These are phyloP conservation scores for Plectosphaerella sp. DNA, from an alignment of 2,329 filamentous ascomycete genomes.

Conservation along the genomic window DNA sequence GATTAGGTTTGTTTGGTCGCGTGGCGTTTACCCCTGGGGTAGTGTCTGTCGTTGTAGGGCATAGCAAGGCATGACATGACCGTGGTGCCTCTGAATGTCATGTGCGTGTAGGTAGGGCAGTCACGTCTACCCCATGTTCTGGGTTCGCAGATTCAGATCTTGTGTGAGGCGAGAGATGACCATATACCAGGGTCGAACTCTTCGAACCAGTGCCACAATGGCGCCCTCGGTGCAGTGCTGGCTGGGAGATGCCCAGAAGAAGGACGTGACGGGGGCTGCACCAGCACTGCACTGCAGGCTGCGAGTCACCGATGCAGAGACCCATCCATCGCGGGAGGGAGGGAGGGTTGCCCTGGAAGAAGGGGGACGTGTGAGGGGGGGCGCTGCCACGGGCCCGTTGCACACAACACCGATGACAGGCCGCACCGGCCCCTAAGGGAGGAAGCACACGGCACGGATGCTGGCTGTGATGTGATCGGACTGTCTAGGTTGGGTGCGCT, in stretches of 20 bases:
- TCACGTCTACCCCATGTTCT: conserved; percentile 23
- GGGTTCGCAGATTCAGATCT: conserved; percentile 38
- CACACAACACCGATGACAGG: neutral
- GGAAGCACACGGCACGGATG: too few relatives aligned
- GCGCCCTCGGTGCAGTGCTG: neutral
- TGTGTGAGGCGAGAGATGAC: conserved; percentile 46
- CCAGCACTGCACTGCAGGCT: neutral
- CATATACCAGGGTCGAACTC: conserved; percentile 8
- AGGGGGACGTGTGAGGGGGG: neutral
- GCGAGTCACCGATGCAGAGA: conserved; percentile 7
- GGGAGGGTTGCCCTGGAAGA: neutral
- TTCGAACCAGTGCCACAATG: neutral
- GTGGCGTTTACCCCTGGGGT: too few relatives aligned
- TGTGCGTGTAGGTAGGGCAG: conserved; percentile 5
- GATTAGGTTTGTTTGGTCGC: too few relatives aligned
- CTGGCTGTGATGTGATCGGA: too few relatives aligned
- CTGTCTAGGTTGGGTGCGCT: too few relatives aligned
- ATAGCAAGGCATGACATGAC: too few relatives aligned
- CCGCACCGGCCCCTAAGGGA: neutral
- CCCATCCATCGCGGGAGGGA: conserved; percentile 6
- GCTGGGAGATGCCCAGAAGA: neutral
- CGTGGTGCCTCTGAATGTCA: too few relatives aligned
- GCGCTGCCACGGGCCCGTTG: neutral
- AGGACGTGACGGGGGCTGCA: neutral
- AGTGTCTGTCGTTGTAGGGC: too few relatives aligned